Evolutionary conservation across 345 rosid species (phyloP).

Genomic region (Gossypium stocksii): DNA sequence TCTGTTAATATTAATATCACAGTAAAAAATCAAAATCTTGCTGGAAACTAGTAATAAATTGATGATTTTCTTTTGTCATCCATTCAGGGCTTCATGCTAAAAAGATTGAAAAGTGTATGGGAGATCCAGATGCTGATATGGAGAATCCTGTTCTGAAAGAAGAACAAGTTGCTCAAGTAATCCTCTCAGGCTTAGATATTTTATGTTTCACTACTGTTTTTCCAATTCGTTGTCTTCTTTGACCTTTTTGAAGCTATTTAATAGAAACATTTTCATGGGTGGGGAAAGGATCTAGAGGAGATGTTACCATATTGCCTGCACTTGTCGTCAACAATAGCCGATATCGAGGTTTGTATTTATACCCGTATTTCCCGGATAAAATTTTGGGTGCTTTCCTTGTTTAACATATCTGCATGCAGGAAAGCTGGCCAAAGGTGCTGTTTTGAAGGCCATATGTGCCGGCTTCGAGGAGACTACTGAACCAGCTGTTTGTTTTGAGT

Average conservation of each 20-base stretch:
- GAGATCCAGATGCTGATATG: conserved; percentile 66
- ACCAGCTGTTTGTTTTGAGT: conserved; percentile 84
- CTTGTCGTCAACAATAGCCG: conserved; percentile 91
- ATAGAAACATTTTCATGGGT: conserved; percentile 42
- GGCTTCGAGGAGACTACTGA: conserved; percentile 98
- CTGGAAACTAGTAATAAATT: conserved; percentile 24
- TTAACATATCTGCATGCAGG: conserved; percentile 45
- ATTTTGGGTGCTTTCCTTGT: conserved; percentile 6
- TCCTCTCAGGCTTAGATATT: neutral
- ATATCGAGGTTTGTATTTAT: conserved; percentile 66
- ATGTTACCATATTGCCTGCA: conserved; percentile 97
- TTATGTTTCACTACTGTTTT: neutral
- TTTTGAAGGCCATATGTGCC: conserved; percentile 86
- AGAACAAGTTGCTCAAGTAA: conserved; percentile 95
- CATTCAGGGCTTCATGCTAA: conserved; percentile 63
- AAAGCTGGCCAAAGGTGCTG: conserved; percentile 85
- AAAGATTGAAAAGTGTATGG: conserved; percentile 88
- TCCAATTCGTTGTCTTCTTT: neutral
- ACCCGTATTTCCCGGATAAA: conserved; percentile 5
- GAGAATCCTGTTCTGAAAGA: conserved; percentile 81
- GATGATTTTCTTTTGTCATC: conserved; percentile 11
- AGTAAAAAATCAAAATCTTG: neutral
- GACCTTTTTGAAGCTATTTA: conserved; percentile 8
- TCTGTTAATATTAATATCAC: neutral
- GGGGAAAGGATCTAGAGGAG: conserved; percentile 98